Percentiles rank a stretch among this genome's conserved stretches.
Conservation (phyloP, 768 basidiomycete genomes). For the Rhodotorula babjevae region DNA sequence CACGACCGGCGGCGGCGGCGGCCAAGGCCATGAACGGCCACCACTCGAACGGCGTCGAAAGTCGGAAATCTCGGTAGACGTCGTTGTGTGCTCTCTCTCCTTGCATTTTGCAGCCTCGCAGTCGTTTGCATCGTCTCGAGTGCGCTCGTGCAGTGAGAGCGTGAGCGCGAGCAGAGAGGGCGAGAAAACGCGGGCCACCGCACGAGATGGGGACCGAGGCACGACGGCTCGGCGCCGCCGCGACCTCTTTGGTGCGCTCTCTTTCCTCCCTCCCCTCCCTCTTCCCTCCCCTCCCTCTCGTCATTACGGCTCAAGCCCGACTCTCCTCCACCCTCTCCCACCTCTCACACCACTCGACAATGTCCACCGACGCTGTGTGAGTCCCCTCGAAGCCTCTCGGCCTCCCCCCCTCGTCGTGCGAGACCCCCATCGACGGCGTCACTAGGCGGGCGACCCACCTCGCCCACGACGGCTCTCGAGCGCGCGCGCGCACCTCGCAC, state of each 20-base stretch:
- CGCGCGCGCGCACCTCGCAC: too few species aligned
- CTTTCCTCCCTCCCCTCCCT: slow-evolving; percentile 34
- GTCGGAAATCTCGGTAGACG: slow-evolving; percentile 2
- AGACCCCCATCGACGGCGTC: neutral
- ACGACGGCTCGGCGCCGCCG: neutral
- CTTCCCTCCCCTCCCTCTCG: slow-evolving; percentile 37
- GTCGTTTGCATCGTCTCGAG: too few species aligned
- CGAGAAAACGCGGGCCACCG: too few species aligned
- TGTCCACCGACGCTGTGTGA: slow-evolving; percentile 35
- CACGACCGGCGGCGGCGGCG: neutral
- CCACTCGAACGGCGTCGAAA: too few species aligned
- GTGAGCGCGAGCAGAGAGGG: neutral
- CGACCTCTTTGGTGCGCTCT: slow-evolving; percentile 27
- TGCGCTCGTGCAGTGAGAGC: too few species aligned
- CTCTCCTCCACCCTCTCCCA: slow-evolving; percentile 43
- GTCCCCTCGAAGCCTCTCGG: neutral
- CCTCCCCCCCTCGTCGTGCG: neutral
- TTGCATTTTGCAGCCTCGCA: neutral
- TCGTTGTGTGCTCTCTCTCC: too few species aligned
- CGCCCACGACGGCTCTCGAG: neutral
- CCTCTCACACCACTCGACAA: neutral
- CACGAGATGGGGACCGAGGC: neutral
- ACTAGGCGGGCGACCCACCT: neutral
- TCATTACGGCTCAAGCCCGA: slow-evolving; percentile 40
- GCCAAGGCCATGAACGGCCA: too few species aligned